phyloP scores from a whole-genome alignment of 352 stramenopile species.

The Aphanomyces astaci region DNA sequence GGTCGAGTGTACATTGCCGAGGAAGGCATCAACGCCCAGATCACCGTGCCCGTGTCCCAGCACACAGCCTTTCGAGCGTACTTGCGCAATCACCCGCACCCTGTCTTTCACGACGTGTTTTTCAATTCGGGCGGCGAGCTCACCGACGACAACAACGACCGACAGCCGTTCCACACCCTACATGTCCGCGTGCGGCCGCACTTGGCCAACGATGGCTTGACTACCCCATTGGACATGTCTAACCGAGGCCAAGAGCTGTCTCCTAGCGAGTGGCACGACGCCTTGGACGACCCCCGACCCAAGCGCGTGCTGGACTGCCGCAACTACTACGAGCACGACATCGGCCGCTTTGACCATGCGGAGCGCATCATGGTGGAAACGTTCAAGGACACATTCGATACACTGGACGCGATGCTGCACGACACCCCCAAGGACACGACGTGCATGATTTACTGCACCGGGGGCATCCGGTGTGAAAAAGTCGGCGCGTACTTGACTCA shows the following conservation, averaged over 20 bases:
- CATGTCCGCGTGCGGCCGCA: constrained; percentile 85
- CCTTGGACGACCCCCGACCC: constrained; percentile 25
- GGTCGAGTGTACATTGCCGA: constrained; percentile 88
- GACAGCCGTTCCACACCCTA: constrained; percentile 63
- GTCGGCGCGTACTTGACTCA: constrained; percentile 55
- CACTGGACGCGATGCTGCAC: constrained; percentile 40
- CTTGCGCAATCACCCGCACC: constrained; percentile 29
- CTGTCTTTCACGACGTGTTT: constrained; percentile 41
- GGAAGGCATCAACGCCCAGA: constrained; percentile 94
- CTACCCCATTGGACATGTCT: constrained; percentile 26
- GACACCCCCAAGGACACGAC: constrained; percentile 46
- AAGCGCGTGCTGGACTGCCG: constrained; percentile 39
- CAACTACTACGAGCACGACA: constrained; percentile 54
- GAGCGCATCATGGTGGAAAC: constrained; percentile 57
- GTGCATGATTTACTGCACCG: constrained; percentile 69
- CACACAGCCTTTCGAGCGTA: constrained; percentile 60
- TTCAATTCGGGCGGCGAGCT: constrained; percentile 43
- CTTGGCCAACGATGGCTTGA: constrained; percentile 86
- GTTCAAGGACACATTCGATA: constrained; percentile 47
- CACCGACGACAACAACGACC: constrained; percentile 21
- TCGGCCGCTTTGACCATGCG: constrained; percentile 42
- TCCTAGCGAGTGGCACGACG: constrained; percentile 34
- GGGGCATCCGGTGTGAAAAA: constrained; percentile 70
- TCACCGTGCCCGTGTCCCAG: constrained; percentile 81
- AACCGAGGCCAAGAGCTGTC: constrained; percentile 27